Evolutionary conservation across 1,139 yeast genomes (phyloP).

Genomic region (Sporopachydermia cereana): DNA sequence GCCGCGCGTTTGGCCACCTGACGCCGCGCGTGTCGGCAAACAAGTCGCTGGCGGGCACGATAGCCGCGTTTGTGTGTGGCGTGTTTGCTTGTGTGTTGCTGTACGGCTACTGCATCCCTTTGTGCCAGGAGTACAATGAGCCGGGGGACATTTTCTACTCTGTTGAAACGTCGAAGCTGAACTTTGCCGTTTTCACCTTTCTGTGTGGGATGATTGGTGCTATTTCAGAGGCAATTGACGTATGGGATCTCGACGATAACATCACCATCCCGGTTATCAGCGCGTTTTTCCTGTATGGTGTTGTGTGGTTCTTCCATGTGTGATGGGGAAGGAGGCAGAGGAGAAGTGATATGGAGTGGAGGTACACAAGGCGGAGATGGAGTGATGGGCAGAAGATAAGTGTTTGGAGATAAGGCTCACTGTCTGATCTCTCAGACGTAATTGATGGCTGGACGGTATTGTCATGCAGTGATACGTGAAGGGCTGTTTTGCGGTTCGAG

Average conservation of each 20-base stretch:
- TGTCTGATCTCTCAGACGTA: background rate
- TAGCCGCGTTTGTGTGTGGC: constrained; percentile 79
- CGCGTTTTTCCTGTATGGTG: constrained; percentile 44
- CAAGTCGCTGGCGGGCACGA: constrained; percentile 80
- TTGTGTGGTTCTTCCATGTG: constrained; percentile 26
- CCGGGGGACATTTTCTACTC: constrained; percentile 54
- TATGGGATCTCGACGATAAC: constrained; percentile 77
- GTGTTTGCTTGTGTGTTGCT: constrained; percentile 48
- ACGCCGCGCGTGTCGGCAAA: constrained; percentile 66
- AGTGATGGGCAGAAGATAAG: background rate
- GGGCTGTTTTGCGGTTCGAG: too few species aligned
- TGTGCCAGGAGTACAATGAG: constrained; percentile 33
- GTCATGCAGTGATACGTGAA: too few species aligned
- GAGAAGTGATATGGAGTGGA: constrained; percentile 13
- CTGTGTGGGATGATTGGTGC: constrained; percentile 75
- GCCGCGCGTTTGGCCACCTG: constrained; percentile 70
- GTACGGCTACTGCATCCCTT: constrained; percentile 65
- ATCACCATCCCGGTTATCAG: constrained; percentile 86
- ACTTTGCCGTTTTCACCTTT: constrained; percentile 40
- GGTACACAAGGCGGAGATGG: background rate
- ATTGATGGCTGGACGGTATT: too few species aligned
- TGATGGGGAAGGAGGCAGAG: constrained; percentile 11
- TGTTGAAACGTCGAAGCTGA: constrained; percentile 44
- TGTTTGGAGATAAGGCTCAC: background rate
- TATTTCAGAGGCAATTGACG: constrained; percentile 69